Conservation (phyloP, 2,329 filamentous ascomycete species). For the Chrysoporthe deuterocubensis region DNA sequence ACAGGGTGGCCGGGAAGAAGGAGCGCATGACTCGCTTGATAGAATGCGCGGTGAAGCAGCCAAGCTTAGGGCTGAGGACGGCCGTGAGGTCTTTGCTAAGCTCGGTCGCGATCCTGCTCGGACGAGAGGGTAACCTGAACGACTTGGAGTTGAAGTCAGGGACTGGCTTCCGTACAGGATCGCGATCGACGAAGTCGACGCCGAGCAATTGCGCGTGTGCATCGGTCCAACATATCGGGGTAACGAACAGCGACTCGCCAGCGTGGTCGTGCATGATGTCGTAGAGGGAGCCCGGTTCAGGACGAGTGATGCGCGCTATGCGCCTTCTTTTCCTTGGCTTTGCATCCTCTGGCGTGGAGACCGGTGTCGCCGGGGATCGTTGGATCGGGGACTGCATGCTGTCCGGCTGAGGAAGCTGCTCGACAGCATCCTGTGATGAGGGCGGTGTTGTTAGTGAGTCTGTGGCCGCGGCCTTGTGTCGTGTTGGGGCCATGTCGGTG, state of each 20-base stretch:
- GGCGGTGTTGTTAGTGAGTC: slow-evolving; percentile 13
- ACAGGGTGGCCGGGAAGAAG: slow-evolving; percentile 45
- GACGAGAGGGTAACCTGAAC: slow-evolving; percentile 30
- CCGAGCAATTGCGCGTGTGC: slow-evolving; percentile 53
- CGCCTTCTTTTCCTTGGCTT: slow-evolving; percentile 32
- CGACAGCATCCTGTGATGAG: slow-evolving; percentile 10
- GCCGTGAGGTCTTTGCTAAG: slow-evolving; percentile 50
- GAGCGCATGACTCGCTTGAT: slow-evolving; percentile 50
- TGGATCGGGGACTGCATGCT: not conserved
- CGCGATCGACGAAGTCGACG: slow-evolving; percentile 49
- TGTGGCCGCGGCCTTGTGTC: slow-evolving; percentile 5
- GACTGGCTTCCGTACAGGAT: slow-evolving; percentile 46
- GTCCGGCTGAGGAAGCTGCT: not conserved
- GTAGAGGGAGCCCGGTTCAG: slow-evolving; percentile 54
- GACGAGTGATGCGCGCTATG: slow-evolving; percentile 42
- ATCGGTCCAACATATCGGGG: slow-evolving; percentile 62
- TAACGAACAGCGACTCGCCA: slow-evolving; percentile 52
- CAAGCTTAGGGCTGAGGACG: slow-evolving; percentile 43
- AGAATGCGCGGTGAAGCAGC: slow-evolving; percentile 43
- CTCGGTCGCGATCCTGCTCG: slow-evolving; percentile 47
- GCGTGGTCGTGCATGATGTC: slow-evolving; percentile 55
- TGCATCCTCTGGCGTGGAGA: slow-evolving; percentile 15
- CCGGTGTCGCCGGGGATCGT: slow-evolving; percentile 2
- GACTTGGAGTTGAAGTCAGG: slow-evolving; percentile 35
- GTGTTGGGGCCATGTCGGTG: slow-evolving; percentile 19